A percentile compares a stretch with the other conserved stretches of the same genome.
Conservation (phyloP, 805 yeast genomes). For the Teunomyces cretensis region DNA sequence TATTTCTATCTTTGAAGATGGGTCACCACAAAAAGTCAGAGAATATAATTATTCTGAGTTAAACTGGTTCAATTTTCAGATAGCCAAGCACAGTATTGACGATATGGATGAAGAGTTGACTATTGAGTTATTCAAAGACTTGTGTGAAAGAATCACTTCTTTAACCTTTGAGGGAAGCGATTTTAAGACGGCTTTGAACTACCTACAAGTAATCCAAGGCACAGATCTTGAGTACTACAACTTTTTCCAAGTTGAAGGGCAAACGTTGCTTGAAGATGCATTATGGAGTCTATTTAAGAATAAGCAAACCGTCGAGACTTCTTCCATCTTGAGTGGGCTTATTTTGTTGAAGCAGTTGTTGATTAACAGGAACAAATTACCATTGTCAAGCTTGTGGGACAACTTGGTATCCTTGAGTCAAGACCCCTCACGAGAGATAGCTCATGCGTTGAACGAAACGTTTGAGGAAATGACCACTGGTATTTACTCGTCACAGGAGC, state of each 20-base stretch:
- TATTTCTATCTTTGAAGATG: constrained; percentile 43
- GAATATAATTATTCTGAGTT: constrained; percentile 32
- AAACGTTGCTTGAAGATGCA: constrained; percentile 13
- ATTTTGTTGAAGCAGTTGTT: constrained; percentile 37
- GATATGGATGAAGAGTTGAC: constrained; percentile 11
- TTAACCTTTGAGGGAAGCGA: constrained; percentile 10
- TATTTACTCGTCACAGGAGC: constrained; percentile 20
- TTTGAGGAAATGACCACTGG: constrained; percentile 32
- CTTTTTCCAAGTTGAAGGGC: constrained; percentile 17
- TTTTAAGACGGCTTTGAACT: constrained; percentile 15
- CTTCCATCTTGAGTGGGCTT: constrained; percentile 28
- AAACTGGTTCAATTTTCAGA: constrained; percentile 42
- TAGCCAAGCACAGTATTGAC: constrained; percentile 18
- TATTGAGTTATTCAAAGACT: constrained; percentile 16
- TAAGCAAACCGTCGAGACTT: constrained; percentile 3
- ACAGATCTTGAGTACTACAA: constrained; percentile 10
- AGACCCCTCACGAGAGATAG: constrained; percentile 16
- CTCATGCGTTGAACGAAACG: constrained; percentile 27
- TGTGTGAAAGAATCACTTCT: constrained; percentile 13
- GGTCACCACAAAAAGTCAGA: constrained; percentile 36
- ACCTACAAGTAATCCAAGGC: constrained; percentile 16
- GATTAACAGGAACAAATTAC: constrained; percentile 22
- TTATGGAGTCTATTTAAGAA: constrained; percentile 15
- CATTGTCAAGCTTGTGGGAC: constrained; percentile 23
- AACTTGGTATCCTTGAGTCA: constrained; percentile 21